A percentile compares a stretch with the other conserved stretches of the same genome.
Evolutionary conservation across 441 rosid genomes (phyloP).

Genomic region (Croton laevigatus): DNA sequence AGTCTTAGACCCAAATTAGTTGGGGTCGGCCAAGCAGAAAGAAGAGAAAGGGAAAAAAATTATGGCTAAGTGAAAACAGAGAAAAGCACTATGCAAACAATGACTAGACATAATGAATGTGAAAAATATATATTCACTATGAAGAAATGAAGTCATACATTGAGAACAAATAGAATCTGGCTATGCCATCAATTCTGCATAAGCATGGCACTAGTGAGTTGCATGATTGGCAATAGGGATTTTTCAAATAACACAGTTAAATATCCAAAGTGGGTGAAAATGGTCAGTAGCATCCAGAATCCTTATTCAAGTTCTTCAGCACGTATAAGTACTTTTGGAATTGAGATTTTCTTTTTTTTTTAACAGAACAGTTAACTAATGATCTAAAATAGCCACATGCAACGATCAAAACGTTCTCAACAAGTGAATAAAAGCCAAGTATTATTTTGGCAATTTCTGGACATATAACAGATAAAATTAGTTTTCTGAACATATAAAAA

Average conservation of each 20-base stretch:
- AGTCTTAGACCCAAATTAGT: too few species aligned
- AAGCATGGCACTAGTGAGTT: background rate
- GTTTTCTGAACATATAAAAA: background rate
- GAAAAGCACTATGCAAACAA: background rate
- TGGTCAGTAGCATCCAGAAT: background rate
- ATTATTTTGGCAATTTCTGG: slow-evolving; percentile 8
- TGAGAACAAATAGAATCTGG: background rate
- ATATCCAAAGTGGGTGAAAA: background rate
- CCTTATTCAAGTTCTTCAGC: background rate
- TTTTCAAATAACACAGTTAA: background rate
- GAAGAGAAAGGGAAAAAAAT: slow-evolving; percentile 9
- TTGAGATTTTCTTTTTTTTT: slow-evolving; percentile 10
- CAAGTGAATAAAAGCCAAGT: background rate
- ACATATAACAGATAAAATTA: background rate
- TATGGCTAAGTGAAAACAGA: background rate
- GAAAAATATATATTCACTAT: background rate
- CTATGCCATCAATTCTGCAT: background rate
- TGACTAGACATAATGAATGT: background rate
- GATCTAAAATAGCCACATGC: background rate
- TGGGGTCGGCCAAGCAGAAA: too few species aligned
- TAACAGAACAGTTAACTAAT: slow-evolving; percentile 1
- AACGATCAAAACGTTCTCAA: background rate
- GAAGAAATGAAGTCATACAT: background rate
- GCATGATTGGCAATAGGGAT: background rate
- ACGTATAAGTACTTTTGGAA: background rate